Percentiles rank a stretch among this genome's conserved stretches.
phyloP scores from a whole-genome alignment of 108 stramenopile species.

The Parietichytrium sp. region DNA sequence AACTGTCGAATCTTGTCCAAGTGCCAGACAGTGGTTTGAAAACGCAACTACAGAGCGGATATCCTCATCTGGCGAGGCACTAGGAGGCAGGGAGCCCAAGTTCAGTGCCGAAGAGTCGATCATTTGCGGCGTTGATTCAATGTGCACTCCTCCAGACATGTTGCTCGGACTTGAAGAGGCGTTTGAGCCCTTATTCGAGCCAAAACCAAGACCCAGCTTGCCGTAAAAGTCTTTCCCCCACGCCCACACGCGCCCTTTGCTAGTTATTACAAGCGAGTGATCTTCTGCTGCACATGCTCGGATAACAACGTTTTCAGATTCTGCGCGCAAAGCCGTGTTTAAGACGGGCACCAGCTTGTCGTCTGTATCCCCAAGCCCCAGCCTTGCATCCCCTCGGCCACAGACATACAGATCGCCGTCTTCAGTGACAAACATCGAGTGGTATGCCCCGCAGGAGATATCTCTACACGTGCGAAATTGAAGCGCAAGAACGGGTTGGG shows the following conservation, averaged over 20 bases:
- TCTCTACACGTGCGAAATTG: neutral
- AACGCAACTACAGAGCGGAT: constrained; percentile 16
- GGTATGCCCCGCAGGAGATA: constrained; percentile 29
- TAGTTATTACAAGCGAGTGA: neutral
- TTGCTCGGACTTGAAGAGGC: neutral
- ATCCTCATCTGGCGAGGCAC: neutral
- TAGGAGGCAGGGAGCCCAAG: too few species aligned
- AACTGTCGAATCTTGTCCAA: neutral
- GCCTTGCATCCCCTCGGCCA: constrained; percentile 20
- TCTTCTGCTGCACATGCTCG: neutral
- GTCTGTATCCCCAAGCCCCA: constrained; percentile 1
- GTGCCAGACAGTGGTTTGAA: neutral
- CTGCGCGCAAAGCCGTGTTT: neutral
- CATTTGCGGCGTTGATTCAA: neutral
- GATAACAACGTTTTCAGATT: neutral
- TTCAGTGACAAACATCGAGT: neutral
- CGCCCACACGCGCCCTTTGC: constrained; percentile 19
- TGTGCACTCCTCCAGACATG: neutral
- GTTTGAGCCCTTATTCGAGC: neutral
- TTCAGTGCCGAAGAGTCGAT: neutral
- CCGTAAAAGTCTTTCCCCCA: constrained; percentile 20
- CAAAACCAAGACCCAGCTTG: constrained; percentile 8
- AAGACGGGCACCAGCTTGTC: neutral
- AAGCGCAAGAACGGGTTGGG: constrained; percentile 11
- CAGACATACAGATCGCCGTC: constrained; percentile 34